Evolutionary conservation across 805 yeast species (phyloP).

Genomic region (Dipodascus albidus): DNA sequence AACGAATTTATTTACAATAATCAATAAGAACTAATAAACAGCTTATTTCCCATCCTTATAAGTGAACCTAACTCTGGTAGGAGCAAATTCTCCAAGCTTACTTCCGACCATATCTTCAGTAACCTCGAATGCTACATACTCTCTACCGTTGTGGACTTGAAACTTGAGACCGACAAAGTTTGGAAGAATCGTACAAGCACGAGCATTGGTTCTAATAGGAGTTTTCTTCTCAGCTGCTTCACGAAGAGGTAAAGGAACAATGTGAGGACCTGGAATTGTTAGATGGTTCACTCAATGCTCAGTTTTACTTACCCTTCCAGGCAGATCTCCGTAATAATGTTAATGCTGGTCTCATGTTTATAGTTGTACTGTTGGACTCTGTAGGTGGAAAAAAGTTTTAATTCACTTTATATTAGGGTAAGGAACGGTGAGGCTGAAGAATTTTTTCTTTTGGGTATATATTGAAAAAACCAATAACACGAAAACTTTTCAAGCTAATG

Average conservation of each 20-base stretch:
- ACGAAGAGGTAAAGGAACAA: slow-evolving; percentile 88
- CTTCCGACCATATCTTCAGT: slow-evolving; percentile 95
- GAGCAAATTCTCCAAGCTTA: slow-evolving; percentile 90
- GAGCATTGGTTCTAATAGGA: slow-evolving; percentile 92
- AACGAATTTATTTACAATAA: not conserved
- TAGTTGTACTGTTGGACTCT: not conserved
- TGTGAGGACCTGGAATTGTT: slow-evolving; percentile 56
- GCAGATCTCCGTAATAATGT: slow-evolving; percentile 29
- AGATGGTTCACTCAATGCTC: not conserved
- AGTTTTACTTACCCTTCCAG: slow-evolving; percentile 28
- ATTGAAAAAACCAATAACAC: not conserved
- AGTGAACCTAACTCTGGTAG: slow-evolving; percentile 79
- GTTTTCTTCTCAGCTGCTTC: slow-evolving; percentile 70
- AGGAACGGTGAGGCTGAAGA: not conserved
- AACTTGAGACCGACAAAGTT: slow-evolving; percentile 91
- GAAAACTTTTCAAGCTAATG: not conserved
- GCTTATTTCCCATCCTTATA: slow-evolving; percentile 38
- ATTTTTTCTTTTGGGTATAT: not conserved
- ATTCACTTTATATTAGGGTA: not conserved
- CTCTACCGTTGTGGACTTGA: slow-evolving; percentile 93
- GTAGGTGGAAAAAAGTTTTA: not conserved
- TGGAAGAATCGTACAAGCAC: slow-evolving; percentile 89
- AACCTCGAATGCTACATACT: slow-evolving; percentile 76
- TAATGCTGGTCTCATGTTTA: slow-evolving; percentile 23
- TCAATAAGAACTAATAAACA: not conserved